Base-by-base conservation (phyloP, 768 basidiomycete species). In the Hygrophorus russula region DNA sequence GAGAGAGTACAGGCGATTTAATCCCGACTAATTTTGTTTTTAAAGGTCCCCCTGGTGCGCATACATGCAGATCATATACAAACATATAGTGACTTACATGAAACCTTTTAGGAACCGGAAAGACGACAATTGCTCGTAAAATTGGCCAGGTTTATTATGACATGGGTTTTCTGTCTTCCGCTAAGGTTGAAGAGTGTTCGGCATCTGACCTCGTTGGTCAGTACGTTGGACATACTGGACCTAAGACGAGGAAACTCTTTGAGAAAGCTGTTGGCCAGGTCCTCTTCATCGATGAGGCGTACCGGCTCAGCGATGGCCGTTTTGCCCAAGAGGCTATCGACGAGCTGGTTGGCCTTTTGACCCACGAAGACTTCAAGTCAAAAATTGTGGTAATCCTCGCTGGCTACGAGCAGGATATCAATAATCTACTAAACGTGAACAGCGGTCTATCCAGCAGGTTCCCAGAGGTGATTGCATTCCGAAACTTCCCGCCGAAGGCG, bases 311-410 rank as follows among this genome's bases (percentile, higher is more conserved):
- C 6, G 65, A 78, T 37, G 80, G 80, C 0, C 72, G 63, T 0
- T 84, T 81, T 49, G 78, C 80, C 1, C 67, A 79, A 53, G 82
- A 84, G 55, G 82, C 82, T 5, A 69, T 81, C 24, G 82, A 84
- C 54, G 82, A 84, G 49, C 55, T 84, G 19, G 82, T 83, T 7
- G 71, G 70, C 5, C 54, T 77, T 1, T 63, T 84, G 46, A 84
- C 82, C 0, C 64, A 77, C 34, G 70, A 75, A 2, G 61, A 57
- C 33, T 84, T 70, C 61, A 67, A 67, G 49, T 62, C 66, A 14
- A 81, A 80, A 51, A 56, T 84, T 20, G 64, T 84, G 27, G 72
- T 83, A 44, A 74, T 84, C 44, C 66, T 84, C 2, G 81, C 81
- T 9, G 82, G 82, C 3, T 84, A 84, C 49, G 78, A 80, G 46